These are phyloP conservation scores for Aureobasidium sp. DNA, from an alignment of 2,329 filamentous ascomycete species.

Conservation along the genomic window DNA sequence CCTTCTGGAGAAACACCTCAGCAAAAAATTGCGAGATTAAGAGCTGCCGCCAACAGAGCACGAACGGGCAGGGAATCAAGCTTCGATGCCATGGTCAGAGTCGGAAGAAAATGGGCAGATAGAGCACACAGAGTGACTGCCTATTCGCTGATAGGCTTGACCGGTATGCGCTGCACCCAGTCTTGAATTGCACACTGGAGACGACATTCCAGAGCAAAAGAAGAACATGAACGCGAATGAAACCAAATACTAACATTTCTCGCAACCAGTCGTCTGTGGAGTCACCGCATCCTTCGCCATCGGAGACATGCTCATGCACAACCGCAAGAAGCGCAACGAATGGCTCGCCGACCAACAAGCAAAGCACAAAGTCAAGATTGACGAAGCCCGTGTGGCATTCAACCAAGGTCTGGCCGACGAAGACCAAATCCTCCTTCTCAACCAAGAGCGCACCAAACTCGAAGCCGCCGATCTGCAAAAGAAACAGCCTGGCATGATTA, in stretches of 20 bases:
- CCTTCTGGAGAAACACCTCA: conserved; percentile 45
- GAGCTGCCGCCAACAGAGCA: conserved; percentile 42
- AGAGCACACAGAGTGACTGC: conserved; percentile 54
- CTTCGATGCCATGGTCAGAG: conserved; percentile 48
- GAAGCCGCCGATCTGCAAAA: conserved; percentile 42
- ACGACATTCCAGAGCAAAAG: neutral
- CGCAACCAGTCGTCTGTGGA: conserved; percentile 47
- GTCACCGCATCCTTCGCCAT: conserved; percentile 58
- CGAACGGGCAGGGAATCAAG: conserved; percentile 45
- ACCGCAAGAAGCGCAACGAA: conserved; percentile 56
- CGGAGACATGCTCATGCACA: conserved; percentile 60
- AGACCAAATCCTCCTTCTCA: conserved; percentile 46
- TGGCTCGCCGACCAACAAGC: conserved; percentile 51
- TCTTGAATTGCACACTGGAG: neutral
- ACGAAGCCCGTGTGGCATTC: conserved; percentile 38
- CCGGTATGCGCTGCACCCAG: conserved; percentile 37
- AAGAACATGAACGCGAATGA: neutral
- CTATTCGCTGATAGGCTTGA: conserved; percentile 53
- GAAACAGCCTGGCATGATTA: conserved; percentile 32
- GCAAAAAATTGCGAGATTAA: conserved; percentile 47
- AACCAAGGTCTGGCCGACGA: conserved; percentile 39
- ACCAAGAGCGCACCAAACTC: conserved; percentile 56
- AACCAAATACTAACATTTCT: neutral
- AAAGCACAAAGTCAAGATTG: conserved; percentile 36
- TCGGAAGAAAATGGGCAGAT: conserved; percentile 53